Percentiles rank a stretch among this genome's conserved stretches.
phyloP scores from a whole-genome alignment of 495 filamentous ascomycete genomes.

The Aspergillus taichungensis region DNA sequence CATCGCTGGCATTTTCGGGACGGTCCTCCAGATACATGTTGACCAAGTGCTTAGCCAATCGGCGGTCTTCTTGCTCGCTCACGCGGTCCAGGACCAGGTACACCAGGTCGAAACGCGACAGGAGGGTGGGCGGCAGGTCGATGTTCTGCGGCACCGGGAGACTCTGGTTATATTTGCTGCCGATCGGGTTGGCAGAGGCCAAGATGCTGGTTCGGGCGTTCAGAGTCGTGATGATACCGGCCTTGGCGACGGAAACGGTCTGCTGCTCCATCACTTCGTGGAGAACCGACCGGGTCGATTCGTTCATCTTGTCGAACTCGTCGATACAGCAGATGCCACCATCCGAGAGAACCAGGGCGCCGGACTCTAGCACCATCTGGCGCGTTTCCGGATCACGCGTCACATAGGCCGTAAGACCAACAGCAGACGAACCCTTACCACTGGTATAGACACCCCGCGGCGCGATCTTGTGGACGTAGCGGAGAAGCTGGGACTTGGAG shows the following conservation, averaged over 20 bases:
- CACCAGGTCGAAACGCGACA: slow-evolving; percentile 93
- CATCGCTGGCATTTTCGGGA: slow-evolving; percentile 69
- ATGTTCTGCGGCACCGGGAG: slow-evolving; percentile 96
- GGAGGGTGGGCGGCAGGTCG: slow-evolving; percentile 86
- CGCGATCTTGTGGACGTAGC: slow-evolving; percentile 95
- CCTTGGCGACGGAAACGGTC: slow-evolving; percentile 97
- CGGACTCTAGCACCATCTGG: slow-evolving; percentile 93
- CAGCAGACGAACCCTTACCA: slow-evolving; percentile 93
- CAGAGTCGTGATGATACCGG: slow-evolving; percentile 95
- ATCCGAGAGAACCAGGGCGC: slow-evolving; percentile 89
- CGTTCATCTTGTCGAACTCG: slow-evolving; percentile 99
- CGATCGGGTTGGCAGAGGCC: slow-evolving; percentile 95
- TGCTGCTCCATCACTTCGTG: slow-evolving; percentile 99
- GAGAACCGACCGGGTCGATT: slow-evolving; percentile 86
- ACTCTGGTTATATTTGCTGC: slow-evolving; percentile 93
- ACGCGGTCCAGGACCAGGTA: slow-evolving; percentile 92
- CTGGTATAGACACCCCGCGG: slow-evolving; percentile 95
- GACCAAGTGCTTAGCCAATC: slow-evolving; percentile 83
- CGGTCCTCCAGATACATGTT: slow-evolving; percentile 96
- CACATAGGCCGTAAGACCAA: slow-evolving; percentile 97
- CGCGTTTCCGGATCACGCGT: slow-evolving; percentile 91
- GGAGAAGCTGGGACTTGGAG: slow-evolving; percentile 85
- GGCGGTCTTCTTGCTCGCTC: slow-evolving; percentile 79
- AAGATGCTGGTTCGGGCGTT: slow-evolving; percentile 92
- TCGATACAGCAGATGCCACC: slow-evolving; percentile 98